Evolutionary conservation across 2,329 filamentous ascomycete genomes (phyloP), one percentile per base, ranked within the genome.

Genomic region (Paramyrothecium roridum): DNA sequence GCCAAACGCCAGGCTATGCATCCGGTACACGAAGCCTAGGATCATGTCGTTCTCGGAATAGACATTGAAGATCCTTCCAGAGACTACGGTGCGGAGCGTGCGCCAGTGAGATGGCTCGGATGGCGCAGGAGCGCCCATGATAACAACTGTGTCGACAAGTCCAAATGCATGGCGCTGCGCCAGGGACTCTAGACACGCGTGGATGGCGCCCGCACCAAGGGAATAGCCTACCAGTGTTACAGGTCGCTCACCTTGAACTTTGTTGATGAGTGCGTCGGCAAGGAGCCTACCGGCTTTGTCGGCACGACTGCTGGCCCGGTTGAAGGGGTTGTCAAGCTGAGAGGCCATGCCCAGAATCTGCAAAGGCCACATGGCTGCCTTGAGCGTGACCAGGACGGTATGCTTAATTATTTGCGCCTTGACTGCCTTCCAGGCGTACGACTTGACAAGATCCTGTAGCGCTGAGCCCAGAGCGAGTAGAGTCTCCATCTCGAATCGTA

Each of bases 31-130:
- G 67, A 96, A 93, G 1, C 86, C 92, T 1, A 97, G 84, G 33
- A 97, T 86, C 65, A 91, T 90, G 71, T 97, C 93, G 57, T 95
- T 93, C 52, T 88, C 85, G 2, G 90, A 93, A 72, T 88, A 96
- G 10, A 93, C 91, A 63, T 97, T 97, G 63, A 96, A 88, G 8
- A 96, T 80, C 55, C 89, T 83, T 2, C 93, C 92, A 2, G 87
- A 84, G 1, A 96, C 91, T 1, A 93, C 90, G 48, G 83, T 85
- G 30, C 91, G 84, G 61, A 96, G 84, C 40, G 84, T 78, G 48
- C 87, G 82, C 93, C 93, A 97, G 61, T 91, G 85, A 1, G 80
- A 79, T 0, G 82, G 73, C 48, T 88, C 83, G 0, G 88, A 90
- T 0, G 93, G 91, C 0, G 88, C 85, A 0, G 93, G 91, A 0